These are phyloP conservation scores for Lipomyces yamadae DNA, from an alignment of 805 yeast genomes.

Conservation along the genomic window DNA sequence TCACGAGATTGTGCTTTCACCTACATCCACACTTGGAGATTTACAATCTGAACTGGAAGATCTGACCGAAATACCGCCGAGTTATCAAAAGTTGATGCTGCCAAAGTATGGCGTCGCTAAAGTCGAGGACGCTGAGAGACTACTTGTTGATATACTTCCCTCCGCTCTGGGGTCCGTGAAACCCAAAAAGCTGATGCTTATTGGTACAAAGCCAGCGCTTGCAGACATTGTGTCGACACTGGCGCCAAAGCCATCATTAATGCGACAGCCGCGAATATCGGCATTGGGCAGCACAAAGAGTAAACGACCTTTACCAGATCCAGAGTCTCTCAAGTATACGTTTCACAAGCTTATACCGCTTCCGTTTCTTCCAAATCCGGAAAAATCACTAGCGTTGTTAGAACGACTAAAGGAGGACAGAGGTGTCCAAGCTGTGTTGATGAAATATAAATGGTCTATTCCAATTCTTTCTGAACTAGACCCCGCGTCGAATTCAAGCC, in stretches of 20 bases:
- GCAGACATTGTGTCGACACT: slow-evolving; percentile 35
- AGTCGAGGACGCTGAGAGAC: slow-evolving; percentile 20
- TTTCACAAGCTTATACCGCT: slow-evolving; percentile 44
- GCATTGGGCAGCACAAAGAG: not conserved
- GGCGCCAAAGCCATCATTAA: slow-evolving; percentile 1
- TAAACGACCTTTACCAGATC: not conserved
- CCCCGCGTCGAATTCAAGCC: slow-evolving; percentile 47
- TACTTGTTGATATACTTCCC: slow-evolving; percentile 27
- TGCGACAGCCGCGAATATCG: not conserved
- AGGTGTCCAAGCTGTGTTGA: slow-evolving; percentile 48
- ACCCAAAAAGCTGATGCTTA: slow-evolving; percentile 40
- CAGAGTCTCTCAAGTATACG: slow-evolving; percentile 40
- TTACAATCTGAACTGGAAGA: slow-evolving; percentile 40
- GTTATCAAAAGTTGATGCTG: slow-evolving; percentile 43
- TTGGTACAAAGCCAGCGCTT: slow-evolving; percentile 43
- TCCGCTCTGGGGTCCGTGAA: slow-evolving; percentile 26
- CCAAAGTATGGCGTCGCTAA: slow-evolving; percentile 42
- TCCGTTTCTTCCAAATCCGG: slow-evolving; percentile 44
- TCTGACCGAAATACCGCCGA: slow-evolving; percentile 42
- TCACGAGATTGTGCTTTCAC: slow-evolving; percentile 17
- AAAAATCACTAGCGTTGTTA: slow-evolving; percentile 42
- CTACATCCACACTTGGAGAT: slow-evolving; percentile 29
- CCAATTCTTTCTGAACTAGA: slow-evolving; percentile 48
- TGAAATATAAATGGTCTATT: slow-evolving; percentile 46
- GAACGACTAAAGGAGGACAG: slow-evolving; percentile 45